Evolutionary conservation across 2,329 filamentous ascomycete genomes (phyloP).

Genomic region (Alternaria triticimaculans): DNA sequence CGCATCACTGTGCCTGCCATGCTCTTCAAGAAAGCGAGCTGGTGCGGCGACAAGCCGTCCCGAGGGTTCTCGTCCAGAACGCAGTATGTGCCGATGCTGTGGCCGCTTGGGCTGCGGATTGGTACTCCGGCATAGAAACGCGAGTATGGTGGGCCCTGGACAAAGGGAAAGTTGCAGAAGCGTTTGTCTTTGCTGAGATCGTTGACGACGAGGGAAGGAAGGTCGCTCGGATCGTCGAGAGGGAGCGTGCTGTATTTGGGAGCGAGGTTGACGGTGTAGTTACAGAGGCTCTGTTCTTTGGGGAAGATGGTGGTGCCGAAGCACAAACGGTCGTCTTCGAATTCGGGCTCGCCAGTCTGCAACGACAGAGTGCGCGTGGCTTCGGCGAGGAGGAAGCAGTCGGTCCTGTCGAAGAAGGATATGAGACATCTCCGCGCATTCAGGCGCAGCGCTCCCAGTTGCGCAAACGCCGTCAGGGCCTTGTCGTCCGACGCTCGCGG

Average conservation of each 20-base stretch:
- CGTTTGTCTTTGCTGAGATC: conserved; percentile 46
- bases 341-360: conserved; percentile 35
- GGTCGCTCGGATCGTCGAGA: conserved; percentile 21
- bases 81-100: conserved; percentile 66
- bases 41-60: conserved; percentile 56
- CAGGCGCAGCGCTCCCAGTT: conserved; percentile 48
- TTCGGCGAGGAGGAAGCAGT: conserved; percentile 47
- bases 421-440: conserved; percentile 46
- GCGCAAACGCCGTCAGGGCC: conserved; percentile 48
- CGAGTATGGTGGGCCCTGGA: conserved; percentile 39
- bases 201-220: conserved; percentile 42
- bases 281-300: conserved; percentile 43
- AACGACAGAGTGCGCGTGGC: conserved; percentile 41
- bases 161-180: conserved; percentile 46
- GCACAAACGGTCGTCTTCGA: conserved; percentile 36
- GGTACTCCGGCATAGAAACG: conserved; percentile 67
- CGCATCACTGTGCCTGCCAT: conserved; percentile 64
- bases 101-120: conserved; percentile 63
- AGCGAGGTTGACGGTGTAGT: conserved; percentile 42
- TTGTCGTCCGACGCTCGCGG: conserved; percentile 39
- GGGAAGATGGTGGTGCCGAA: conserved; percentile 45
- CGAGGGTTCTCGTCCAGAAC: conserved; percentile 66
- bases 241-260: conserved; percentile 19
- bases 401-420: conserved; percentile 48
- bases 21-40: conserved; percentile 63